Evolutionary conservation across 2,329 filamentous ascomycete species (phyloP).

Genomic region (Cordyceps pruinosa): DNA sequence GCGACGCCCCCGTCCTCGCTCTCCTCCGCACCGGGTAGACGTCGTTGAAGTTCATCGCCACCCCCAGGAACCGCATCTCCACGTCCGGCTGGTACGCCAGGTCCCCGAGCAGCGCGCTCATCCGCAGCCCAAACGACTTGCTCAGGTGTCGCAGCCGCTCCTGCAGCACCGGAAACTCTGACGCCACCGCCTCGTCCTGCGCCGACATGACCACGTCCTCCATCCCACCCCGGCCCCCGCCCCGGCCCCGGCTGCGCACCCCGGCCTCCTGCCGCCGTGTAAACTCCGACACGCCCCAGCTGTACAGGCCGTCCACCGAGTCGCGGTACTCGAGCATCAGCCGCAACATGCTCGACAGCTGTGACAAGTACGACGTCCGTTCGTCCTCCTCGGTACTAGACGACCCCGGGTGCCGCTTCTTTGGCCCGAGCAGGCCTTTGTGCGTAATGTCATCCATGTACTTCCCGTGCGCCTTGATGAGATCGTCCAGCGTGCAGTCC

Average conservation of each 20-base stretch:
- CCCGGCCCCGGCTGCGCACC: slow-evolving; percentile 59
- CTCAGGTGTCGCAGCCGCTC: slow-evolving; percentile 66
- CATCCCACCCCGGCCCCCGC: slow-evolving; percentile 25
- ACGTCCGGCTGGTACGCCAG: slow-evolving; percentile 88
- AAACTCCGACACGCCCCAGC: slow-evolving; percentile 91
- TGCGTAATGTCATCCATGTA: slow-evolving; percentile 94
- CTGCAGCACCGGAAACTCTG: slow-evolving; percentile 66
- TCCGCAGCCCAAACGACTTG: slow-evolving; percentile 65
- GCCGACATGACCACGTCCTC: slow-evolving; percentile 25
- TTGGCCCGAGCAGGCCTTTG: slow-evolving; percentile 83
- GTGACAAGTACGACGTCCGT: slow-evolving; percentile 71
- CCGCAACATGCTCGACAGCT: slow-evolving; percentile 87
- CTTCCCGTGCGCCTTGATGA: slow-evolving; percentile 83
- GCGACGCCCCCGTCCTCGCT: neutral
- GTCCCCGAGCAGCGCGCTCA: slow-evolving; percentile 81
- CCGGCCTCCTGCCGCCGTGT: slow-evolving; percentile 81
- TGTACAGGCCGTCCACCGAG: slow-evolving; percentile 87
- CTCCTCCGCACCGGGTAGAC: slow-evolving; percentile 49
- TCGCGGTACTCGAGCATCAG: slow-evolving; percentile 93
- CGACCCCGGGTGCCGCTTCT: slow-evolving; percentile 22
- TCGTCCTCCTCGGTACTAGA: slow-evolving; percentile 49
- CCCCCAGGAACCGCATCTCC: slow-evolving; percentile 90
- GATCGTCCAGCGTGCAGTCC: slow-evolving; percentile 85
- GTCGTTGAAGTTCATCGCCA: slow-evolving; percentile 99
- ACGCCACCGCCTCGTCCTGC: slow-evolving; percentile 50